phyloP scores from a whole-genome alignment of 345 rosid genomes.

The Salix viminalis region DNA sequence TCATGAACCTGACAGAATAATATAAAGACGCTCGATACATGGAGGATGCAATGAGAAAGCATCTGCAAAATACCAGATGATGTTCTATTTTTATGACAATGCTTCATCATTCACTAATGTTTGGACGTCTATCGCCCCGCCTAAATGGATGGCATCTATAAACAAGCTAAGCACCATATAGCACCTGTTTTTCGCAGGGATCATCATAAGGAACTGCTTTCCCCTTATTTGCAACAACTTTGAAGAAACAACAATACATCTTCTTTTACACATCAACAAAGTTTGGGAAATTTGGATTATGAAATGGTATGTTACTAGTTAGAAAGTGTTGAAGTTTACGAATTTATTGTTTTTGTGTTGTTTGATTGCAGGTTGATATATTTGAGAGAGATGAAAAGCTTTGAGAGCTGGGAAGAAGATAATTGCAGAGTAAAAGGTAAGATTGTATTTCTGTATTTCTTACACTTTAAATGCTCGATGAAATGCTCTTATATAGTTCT shows the following conservation, averaged over 20 bases:
- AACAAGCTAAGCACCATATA: neutral
- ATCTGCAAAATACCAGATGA: neutral
- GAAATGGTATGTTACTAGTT: too few species aligned
- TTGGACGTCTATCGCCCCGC: neutral
- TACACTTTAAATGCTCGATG: too few species aligned
- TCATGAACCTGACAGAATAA: neutral
- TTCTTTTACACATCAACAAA: neutral
- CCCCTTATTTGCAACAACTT: neutral
- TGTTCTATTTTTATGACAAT: neutral
- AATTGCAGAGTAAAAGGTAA: too few species aligned
- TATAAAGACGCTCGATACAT: neutral
- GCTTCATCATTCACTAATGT: neutral
- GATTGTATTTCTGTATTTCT: too few species aligned
- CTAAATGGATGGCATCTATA: neutral
- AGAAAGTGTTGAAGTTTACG: too few species aligned
- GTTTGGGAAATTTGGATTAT: neutral
- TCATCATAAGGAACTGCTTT: neutral
- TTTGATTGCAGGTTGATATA: too few species aligned
- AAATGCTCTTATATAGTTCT: too few species aligned
- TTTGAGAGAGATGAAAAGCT: too few species aligned
- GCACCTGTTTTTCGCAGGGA: neutral
- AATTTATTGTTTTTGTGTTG: too few species aligned
- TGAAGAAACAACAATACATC: neutral
- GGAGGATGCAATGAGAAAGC: neutral
- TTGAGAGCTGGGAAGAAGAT: too few species aligned